Percentiles rank a stretch among this genome's conserved stretches.
phyloP scores from a whole-genome alignment of 495 filamentous ascomycete species.

The Venustampulla echinocandica region DNA sequence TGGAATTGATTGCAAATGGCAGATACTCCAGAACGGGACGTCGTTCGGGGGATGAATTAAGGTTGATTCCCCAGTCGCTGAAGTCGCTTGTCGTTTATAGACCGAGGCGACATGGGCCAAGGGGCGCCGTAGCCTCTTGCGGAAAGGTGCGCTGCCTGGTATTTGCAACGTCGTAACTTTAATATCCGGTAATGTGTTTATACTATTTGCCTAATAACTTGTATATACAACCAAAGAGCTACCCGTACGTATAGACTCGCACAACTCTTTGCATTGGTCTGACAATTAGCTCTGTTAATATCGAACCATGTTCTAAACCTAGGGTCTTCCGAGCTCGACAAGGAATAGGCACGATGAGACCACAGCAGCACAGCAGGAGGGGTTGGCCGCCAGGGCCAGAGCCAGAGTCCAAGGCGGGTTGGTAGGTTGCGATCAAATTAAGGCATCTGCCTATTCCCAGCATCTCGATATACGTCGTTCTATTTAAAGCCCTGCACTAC shows the following conservation, averaged over 20 bases:
- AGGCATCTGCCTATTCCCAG: background rate
- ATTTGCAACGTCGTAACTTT: slow-evolving; percentile 5
- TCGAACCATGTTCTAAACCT: background rate
- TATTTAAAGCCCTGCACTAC: background rate
- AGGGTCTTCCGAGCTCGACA: background rate
- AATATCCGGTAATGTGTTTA: slow-evolving; percentile 11
- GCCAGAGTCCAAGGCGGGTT: background rate
- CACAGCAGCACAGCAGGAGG: too few relatives aligned
- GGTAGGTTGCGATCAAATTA: background rate
- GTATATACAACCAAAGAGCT: background rate
- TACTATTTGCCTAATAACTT: slow-evolving; percentile 7
- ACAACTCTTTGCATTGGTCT: background rate
- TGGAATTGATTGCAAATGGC: background rate
- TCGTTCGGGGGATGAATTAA: slow-evolving; percentile 2
- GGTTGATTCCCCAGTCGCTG: slow-evolving; percentile 3
- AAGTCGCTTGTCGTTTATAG: background rate
- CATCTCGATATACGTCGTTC: background rate
- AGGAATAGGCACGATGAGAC: background rate
- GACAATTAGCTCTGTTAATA: background rate
- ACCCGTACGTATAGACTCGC: background rate
- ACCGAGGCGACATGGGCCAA: too few relatives aligned
- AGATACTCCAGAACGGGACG: background rate
- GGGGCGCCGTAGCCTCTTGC: background rate
- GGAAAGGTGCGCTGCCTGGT: background rate
- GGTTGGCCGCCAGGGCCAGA: too few relatives aligned